Conservation (phyloP, 2,329 filamentous ascomycete species). For the Fonsecaea erecta region DNA sequence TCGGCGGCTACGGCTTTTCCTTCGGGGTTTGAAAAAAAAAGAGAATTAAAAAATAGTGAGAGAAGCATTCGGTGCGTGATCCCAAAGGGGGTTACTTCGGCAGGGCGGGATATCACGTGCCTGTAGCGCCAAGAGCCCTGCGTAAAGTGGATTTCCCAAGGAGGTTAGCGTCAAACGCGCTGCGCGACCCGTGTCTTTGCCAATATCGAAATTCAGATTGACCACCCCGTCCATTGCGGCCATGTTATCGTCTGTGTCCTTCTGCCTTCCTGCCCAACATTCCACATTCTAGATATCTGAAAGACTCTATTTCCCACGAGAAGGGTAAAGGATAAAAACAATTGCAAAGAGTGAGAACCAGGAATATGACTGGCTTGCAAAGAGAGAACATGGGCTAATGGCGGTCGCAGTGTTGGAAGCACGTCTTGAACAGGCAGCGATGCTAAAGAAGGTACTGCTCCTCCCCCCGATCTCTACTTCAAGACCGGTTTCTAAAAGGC, state of each 20-base stretch:
- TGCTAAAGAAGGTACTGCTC: conserved; percentile 88
- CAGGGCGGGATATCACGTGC: not conserved
- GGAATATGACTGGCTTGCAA: not conserved
- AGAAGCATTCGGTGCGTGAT: too few species aligned
- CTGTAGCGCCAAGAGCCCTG: not conserved
- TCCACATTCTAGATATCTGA: not conserved
- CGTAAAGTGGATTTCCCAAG: conserved; percentile 1
- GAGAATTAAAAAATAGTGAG: not conserved
- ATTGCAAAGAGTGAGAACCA: conserved; percentile 6
- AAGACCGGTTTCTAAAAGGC: conserved; percentile 5
- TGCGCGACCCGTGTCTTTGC: not conserved
- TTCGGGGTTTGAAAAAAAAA: not conserved
- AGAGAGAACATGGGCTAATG: not conserved
- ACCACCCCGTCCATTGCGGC: not conserved
- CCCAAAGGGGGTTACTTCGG: not conserved
- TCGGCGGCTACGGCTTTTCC: not conserved
- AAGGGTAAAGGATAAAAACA: not conserved
- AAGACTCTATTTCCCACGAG: not conserved
- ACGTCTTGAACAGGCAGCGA: conserved; percentile 88
- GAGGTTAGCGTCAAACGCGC: conserved; percentile 7
- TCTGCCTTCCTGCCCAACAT: not conserved
- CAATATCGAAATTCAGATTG: conserved; percentile 1
- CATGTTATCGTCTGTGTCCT: too few species aligned
- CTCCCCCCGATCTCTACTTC: not conserved
- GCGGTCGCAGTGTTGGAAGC: conserved; percentile 80